Evolutionary conservation across 2,329 filamentous ascomycete species (phyloP).

Genomic region (Apiospora marii): DNA sequence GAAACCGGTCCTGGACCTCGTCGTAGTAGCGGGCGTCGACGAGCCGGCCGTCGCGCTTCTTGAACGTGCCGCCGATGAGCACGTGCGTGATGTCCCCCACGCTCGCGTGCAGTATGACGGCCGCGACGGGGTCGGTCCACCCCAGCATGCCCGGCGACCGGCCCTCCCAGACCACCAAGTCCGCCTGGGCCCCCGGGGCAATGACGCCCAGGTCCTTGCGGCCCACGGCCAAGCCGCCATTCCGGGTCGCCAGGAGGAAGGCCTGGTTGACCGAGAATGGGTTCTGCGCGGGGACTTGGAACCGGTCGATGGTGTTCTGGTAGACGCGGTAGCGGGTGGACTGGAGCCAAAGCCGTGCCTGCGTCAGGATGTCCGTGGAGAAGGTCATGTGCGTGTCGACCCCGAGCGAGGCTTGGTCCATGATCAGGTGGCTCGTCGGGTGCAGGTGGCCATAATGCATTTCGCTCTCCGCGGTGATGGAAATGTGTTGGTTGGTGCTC

Average conservation of each 20-base stretch:
- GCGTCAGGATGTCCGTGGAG: conserved; percentile 57
- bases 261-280: conserved; percentile 63
- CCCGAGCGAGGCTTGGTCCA: conserved; percentile 60
- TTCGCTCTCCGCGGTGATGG: conserved; percentile 66
- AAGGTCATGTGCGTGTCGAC: conserved; percentile 63
- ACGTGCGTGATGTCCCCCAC: conserved; percentile 61
- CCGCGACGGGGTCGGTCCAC: conserved; percentile 63
- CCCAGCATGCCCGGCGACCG: conserved; percentile 57
- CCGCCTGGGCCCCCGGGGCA: conserved; percentile 58
- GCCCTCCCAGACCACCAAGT: conserved; percentile 61
- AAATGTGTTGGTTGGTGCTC: conserved; percentile 58
- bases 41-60: conserved; percentile 52
- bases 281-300: conserved; percentile 50
- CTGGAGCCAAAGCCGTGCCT: conserved; percentile 64
- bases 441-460: conserved; percentile 65
- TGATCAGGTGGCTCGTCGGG: conserved; percentile 38
- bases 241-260: conserved; percentile 61
- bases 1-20: not conserved
- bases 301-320: conserved; percentile 44
- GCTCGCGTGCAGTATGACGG: conserved; percentile 62
- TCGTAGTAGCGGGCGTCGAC: not conserved
- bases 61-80: conserved; percentile 56
- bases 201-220: conserved; percentile 60
- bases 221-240: conserved; percentile 59
- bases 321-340: conserved; percentile 49